Evolutionary conservation across 305 asterid genomes (phyloP).

Genomic region (Solanum chacoense): DNA sequence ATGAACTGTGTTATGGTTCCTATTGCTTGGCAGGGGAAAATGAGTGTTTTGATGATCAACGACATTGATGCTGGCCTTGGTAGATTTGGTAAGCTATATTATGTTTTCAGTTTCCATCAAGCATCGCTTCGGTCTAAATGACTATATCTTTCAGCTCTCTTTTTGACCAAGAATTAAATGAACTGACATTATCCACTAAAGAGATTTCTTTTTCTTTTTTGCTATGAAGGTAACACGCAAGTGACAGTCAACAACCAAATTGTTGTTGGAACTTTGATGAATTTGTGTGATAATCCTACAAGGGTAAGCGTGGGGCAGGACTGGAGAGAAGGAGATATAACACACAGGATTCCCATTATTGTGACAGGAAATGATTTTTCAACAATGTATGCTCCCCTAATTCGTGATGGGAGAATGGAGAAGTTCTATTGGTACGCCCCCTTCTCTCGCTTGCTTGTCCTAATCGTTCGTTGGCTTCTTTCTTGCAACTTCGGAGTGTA

Average conservation of each 20-base stretch:
- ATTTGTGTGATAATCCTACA: slow-evolving; percentile 78
- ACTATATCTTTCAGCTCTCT: neutral
- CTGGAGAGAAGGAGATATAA: slow-evolving; percentile 70
- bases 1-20: slow-evolving; percentile 1
- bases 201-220: slow-evolving; percentile 9
- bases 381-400: slow-evolving; percentile 72
- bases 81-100: slow-evolving; percentile 64
- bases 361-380: slow-evolving; percentile 88
- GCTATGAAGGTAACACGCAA: slow-evolving; percentile 64
- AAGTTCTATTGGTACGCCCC: slow-evolving; percentile 67
- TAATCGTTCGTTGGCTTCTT: neutral
- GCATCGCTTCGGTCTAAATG: neutral
- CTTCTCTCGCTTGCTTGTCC: neutral
- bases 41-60: slow-evolving; percentile 93
- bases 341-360: slow-evolving; percentile 70
- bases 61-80: slow-evolving; percentile 97
- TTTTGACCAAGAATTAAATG: neutral
- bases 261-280: slow-evolving; percentile 87
- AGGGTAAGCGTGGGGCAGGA: slow-evolving; percentile 89
- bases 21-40: slow-evolving; percentile 54
- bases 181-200: slow-evolving; percentile 7
- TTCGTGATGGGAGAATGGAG: slow-evolving; percentile 97
- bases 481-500: neutral
- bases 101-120: neutral
- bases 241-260: slow-evolving; percentile 93